Conservation (phyloP, 73 alveolate species). For the Durusdinium trenchii region DNA sequence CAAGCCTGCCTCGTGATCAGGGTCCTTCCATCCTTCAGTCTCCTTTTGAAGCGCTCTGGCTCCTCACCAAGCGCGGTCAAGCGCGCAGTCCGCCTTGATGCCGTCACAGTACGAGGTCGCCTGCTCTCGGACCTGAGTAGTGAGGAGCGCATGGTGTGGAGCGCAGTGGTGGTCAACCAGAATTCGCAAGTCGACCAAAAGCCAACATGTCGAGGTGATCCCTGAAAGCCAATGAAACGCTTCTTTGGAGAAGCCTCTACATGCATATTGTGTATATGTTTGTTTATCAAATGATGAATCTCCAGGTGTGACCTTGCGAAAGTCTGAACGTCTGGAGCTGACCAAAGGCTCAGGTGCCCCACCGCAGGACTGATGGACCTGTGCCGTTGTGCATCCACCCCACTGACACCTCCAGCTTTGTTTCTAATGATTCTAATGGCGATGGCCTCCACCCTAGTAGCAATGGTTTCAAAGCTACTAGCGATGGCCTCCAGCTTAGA, state of each 20-base stretch:
- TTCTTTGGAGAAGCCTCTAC: background rate
- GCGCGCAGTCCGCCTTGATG: slow-evolving; percentile 44
- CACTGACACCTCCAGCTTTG: too few species aligned
- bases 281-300: background rate
- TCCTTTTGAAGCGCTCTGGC: too few species aligned
- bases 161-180: too few species aligned
- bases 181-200: too few species aligned
- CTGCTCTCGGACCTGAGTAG: slow-evolving; percentile 53
- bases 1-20: background rate
- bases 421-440: too few species aligned
- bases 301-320: background rate
- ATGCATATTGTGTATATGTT: too few species aligned
- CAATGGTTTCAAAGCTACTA: background rate
- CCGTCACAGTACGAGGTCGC: slow-evolving; percentile 77
- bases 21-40: too few species aligned
- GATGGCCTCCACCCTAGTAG: background rate
- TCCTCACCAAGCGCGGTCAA: background rate
- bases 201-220: background rate
- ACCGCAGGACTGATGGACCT: slow-evolving; percentile 64
- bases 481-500: too few species aligned
- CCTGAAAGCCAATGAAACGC: background rate
- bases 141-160: too few species aligned
- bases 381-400: too few species aligned
- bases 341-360: background rate
- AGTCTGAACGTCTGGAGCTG: background rate